These are phyloP conservation scores for Bruguiera gymnorhiza DNA, from an alignment of 345 rosid genomes.

Conservation along the genomic window DNA sequence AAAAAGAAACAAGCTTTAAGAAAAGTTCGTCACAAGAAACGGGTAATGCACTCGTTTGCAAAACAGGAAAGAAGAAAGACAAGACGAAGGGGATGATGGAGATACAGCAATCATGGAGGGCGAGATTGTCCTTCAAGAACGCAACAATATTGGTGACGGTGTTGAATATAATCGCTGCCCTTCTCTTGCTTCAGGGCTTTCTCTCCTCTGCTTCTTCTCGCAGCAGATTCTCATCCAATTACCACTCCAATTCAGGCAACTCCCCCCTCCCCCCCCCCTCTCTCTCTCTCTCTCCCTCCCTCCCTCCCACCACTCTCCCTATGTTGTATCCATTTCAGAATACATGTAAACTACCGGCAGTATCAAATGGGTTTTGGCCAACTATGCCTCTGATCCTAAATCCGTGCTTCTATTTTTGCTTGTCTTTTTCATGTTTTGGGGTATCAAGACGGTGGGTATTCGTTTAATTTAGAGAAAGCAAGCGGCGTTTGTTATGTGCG, in stretches of 20 bases:
- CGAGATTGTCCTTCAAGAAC: conserved; percentile 72
- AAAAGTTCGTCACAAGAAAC: no score
- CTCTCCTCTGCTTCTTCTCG: conserved; percentile 49
- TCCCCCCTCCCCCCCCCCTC: not conserved
- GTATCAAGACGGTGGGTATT: not conserved
- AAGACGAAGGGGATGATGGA: conserved; percentile 28
- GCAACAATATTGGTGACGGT: conserved; percentile 61
- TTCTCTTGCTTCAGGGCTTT: conserved; percentile 59
- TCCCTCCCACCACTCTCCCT: no score
- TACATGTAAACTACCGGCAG: not conserved
- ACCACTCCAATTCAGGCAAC: conserved; percentile 45
- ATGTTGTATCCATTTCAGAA: no score
- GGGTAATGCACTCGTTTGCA: no score
- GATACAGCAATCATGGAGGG: conserved; percentile 50
- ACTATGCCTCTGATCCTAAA: not conserved
- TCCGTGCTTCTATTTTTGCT: not conserved
- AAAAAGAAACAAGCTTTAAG: no score
- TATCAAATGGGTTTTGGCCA: not conserved
- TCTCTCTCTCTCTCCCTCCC: not conserved
- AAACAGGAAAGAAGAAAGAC: no score
- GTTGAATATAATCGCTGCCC: conserved; percentile 49
- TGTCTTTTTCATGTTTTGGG: no score
- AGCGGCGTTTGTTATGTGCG: no score
- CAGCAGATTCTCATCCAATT: conserved; percentile 29
- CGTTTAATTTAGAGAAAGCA: not conserved